Evolutionary conservation across 306 rosid genomes (phyloP), one percentile per base, ranked within the genome.

Genomic region (Corylus heterophylla): DNA sequence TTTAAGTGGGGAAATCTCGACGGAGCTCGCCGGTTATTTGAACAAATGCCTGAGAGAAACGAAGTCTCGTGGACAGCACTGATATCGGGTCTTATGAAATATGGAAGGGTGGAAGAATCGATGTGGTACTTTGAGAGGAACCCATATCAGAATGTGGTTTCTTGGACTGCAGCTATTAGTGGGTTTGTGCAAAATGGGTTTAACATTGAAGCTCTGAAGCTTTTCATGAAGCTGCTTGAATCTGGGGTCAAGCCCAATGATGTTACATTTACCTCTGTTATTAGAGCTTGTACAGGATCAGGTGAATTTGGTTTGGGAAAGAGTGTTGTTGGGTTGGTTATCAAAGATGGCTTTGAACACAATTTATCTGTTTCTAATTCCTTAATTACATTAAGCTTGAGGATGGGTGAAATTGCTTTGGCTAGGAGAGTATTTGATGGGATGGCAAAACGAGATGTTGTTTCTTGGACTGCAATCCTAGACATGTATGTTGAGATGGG

Each of bases 121-220:
- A 62, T 76, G 79, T 48, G 79, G 79, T 76, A 63, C 72, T 76
- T 76, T 13, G 79, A 76, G 79, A 62, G 79, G 50, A 76, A 76
- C 48, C 79, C 79, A 6, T 76, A 63, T 76, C 79, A 64, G 12
- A 76, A 76, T 63, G 73, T 76, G 62, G 35, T 76, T 50, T 62
- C 72, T 48, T 76, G 79, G 79, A 76, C 79, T 2, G 79, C 79
- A n/a, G 79, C 12, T 12, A 76, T 63, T 63, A 62, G 72, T 14
- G 79, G 79, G n/a, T 63, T 76, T 55, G 62, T 76, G 62, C 79
- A 62, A 12, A 76, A 76, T 37, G 74, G 80, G 54, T 50, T 39
- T 29, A 51, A 52, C 12, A 13, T 22, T 54, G 74, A 76, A 66
- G 64, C 74, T 16, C 18, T 64, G 74, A 76, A 66, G 74, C 63